phyloP scores from a whole-genome alignment of 202 grass and related monocot genomes.

The Panicum virgatum region DNA sequence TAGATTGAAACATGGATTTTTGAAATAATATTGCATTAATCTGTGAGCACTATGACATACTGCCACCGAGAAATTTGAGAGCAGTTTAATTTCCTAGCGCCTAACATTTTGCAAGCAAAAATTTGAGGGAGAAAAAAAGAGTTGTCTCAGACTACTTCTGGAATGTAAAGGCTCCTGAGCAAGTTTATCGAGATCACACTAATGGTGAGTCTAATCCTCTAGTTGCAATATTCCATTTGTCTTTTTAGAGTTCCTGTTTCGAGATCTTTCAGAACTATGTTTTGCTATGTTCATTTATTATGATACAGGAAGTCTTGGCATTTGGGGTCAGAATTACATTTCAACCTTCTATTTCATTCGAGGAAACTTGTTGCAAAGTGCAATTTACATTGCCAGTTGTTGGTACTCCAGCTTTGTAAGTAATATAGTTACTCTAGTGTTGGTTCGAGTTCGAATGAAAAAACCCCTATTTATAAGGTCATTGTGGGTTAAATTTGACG shows the following conservation, averaged over 20 bases:
- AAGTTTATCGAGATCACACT: constrained; percentile 7
- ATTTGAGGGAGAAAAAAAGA: neutral
- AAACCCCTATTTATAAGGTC: neutral
- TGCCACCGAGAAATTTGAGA: neutral
- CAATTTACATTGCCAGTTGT: neutral
- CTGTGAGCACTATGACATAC: neutral
- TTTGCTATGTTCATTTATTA: constrained; percentile 24
- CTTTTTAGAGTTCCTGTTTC: constrained; percentile 2
- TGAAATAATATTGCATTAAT: neutral
- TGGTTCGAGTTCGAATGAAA: neutral
- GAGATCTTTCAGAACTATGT: constrained; percentile 24
- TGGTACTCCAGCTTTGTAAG: neutral
- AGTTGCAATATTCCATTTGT: constrained; percentile 19
- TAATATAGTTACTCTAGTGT: neutral
- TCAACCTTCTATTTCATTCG: neutral
- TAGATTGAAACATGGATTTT: neutral
- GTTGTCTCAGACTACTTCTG: neutral
- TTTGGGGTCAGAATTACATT: constrained; percentile 7
- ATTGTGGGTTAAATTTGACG: neutral
- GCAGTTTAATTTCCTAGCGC: constrained; percentile 6
- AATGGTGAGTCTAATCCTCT: neutral
- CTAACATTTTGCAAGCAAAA: neutral
- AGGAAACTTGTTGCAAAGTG: constrained; percentile 22
- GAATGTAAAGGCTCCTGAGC: neutral
- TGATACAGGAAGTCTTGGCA: constrained; percentile 16